These are phyloP conservation scores for Clavispora santaluciae DNA, from an alignment of 805 yeast genomes.

Conservation along the genomic window DNA sequence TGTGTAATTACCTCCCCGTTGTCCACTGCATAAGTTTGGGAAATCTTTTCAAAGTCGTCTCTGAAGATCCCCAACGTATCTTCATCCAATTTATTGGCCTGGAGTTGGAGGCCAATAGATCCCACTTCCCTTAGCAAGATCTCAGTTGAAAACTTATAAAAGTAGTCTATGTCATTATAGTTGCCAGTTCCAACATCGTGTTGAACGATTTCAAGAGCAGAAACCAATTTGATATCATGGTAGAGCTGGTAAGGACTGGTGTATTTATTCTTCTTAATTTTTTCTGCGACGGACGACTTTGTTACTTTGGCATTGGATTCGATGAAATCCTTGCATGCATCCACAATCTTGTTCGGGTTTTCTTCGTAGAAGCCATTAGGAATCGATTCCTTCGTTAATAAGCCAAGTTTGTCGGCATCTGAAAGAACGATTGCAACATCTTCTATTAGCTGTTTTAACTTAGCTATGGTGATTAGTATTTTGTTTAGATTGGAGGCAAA, in stretches of 20 bases:
- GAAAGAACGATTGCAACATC: conserved; percentile 10
- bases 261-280: conserved; percentile 38
- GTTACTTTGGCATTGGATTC: conserved; percentile 22
- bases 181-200: conserved; percentile 44
- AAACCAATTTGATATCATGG: conserved; percentile 62
- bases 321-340: conserved; percentile 35
- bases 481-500: not conserved
- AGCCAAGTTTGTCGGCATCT: conserved; percentile 7
- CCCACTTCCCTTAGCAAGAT: conserved; percentile 58
- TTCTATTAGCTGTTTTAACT: conserved; percentile 11
- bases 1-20: conserved; percentile 56
- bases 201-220: conserved; percentile 43
- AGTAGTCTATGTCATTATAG: conserved; percentile 55
- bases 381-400: conserved; percentile 19
- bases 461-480: not conserved
- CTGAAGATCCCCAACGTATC: conserved; percentile 36
- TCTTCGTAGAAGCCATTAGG: conserved; percentile 47
- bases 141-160: conserved; percentile 59
- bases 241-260: conserved; percentile 48
- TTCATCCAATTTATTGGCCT: conserved; percentile 12
- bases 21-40: conserved; percentile 44
- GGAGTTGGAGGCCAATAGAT: conserved; percentile 30
- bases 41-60: conserved; percentile 58
- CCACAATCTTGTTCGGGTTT: conserved; percentile 39
- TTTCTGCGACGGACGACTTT: conserved; percentile 39